Evolutionary conservation across 2,329 filamentous ascomycete species (phyloP).

Genomic region (Alternaria sp.): DNA sequence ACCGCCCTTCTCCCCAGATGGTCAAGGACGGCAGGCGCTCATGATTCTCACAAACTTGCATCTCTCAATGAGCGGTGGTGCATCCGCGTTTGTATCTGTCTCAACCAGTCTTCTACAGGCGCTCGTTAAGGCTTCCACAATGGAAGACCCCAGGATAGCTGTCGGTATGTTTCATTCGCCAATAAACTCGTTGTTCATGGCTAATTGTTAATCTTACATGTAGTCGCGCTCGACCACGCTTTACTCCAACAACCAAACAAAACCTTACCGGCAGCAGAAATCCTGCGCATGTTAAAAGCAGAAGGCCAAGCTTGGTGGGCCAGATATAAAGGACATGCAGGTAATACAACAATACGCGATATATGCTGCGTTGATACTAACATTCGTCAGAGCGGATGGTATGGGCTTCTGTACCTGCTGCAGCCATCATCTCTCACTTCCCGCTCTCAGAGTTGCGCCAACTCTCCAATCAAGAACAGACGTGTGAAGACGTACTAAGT

Average conservation of each 20-base stretch:
- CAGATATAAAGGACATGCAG: conserved; percentile 11
- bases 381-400: neutral
- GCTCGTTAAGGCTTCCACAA: conserved; percentile 3
- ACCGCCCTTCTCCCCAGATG: conserved; percentile 11
- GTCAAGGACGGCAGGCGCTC: neutral
- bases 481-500: neutral
- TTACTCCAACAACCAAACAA: conserved; percentile 1
- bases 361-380: too few relatives aligned
- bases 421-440: neutral
- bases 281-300: neutral
- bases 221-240: neutral
- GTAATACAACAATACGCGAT: neutral
- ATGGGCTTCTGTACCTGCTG: neutral
- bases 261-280: neutral
- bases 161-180: neutral
- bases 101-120: conserved; percentile 15
- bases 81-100: conserved; percentile 13
- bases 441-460: neutral
- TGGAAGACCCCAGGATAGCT: conserved; percentile 10
- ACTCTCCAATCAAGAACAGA: neutral
- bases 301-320: conserved; percentile 3
- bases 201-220: neutral
- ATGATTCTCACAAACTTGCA: conserved; percentile 8
- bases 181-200: neutral
- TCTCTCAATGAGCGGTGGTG: conserved; percentile 5